A percentile compares a stretch with the other conserved stretches of the same genome.
These are phyloP conservation scores for Suillus decipiens DNA, from an alignment of 768 basidiomycete genomes.

Conservation along the genomic window DNA sequence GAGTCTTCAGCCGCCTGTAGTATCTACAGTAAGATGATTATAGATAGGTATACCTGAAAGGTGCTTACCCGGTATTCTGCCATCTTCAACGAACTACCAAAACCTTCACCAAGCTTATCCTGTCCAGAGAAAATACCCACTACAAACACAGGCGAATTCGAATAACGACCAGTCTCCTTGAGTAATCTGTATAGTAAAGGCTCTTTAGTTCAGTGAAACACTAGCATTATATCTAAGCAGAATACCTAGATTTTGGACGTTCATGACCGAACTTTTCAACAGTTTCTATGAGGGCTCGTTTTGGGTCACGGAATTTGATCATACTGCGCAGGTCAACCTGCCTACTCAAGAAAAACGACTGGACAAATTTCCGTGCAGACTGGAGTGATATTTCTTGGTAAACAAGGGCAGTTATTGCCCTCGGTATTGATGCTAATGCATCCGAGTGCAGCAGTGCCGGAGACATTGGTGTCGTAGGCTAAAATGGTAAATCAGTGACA, in stretches of 20 bases:
- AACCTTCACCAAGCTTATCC: constrained; percentile 91
- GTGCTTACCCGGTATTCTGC: constrained; percentile 82
- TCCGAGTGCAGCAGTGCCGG: constrained; percentile 73
- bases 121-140: constrained; percentile 88
- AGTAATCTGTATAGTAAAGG: constrained; percentile 56
- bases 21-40: constrained; percentile 9
- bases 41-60: constrained; percentile 12
- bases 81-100: constrained; percentile 92
- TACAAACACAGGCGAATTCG: constrained; percentile 91
- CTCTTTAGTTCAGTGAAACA: not conserved
- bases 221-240: not conserved
- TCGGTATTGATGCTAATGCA: constrained; percentile 84
- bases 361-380: constrained; percentile 86
- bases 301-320: constrained; percentile 83
- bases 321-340: constrained; percentile 78
- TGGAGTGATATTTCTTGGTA: constrained; percentile 86
- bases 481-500: constrained; percentile 8
- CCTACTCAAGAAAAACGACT: constrained; percentile 86
- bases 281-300: constrained; percentile 72
- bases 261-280: constrained; percentile 69
- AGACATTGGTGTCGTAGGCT: constrained; percentile 50
- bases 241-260: constrained; percentile 69
- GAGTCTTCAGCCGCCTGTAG: constrained; percentile 83
- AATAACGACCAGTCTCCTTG: constrained; percentile 90
- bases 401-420: constrained; percentile 84